These are phyloP conservation scores for Coemansia sp. DNA, from an alignment of 192 early-diverging fungal genomes.

Conservation along the genomic window DNA sequence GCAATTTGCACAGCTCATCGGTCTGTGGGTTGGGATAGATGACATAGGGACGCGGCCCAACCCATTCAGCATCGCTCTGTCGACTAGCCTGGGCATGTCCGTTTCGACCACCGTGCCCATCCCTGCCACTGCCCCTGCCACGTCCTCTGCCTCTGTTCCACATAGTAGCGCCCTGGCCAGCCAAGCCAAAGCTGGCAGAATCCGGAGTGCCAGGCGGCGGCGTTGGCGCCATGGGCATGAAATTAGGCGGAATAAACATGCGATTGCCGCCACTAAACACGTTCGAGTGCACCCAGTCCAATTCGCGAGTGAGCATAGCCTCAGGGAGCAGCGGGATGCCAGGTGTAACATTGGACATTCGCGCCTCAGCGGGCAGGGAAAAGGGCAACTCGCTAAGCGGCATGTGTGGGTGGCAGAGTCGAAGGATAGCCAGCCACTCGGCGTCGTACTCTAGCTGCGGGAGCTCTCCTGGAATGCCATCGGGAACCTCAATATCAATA, in stretches of 20 bases:
- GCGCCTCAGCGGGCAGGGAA: conserved; percentile 42
- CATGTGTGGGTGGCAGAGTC: conserved; percentile 60
- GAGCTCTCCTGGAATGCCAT: background rate
- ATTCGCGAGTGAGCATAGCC: conserved; percentile 60
- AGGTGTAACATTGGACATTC: conserved; percentile 42
- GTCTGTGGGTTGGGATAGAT: conserved; percentile 85
- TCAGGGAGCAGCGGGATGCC: conserved; percentile 21
- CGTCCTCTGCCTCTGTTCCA: conserved; percentile 11
- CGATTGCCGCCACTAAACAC: conserved; percentile 50
- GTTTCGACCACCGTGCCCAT: conserved; percentile 4
- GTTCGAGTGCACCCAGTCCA: conserved; percentile 65
- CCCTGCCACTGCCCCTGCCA: conserved; percentile 8
- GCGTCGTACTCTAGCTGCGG: conserved; percentile 76
- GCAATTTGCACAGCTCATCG: conserved; percentile 64
- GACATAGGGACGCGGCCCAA: conserved; percentile 25
- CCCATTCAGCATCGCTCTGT: conserved; percentile 3
- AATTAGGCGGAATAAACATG: conserved; percentile 75
- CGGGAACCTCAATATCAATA: conserved; percentile 56
- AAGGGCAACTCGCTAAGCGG: conserved; percentile 54
- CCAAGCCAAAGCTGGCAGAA: conserved; percentile 38
- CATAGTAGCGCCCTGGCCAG: background rate
- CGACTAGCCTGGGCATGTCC: background rate
- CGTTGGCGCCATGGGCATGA: conserved; percentile 67
- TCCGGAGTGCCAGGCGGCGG: conserved; percentile 42
- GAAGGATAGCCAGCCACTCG: conserved; percentile 80